Base-by-base conservation (phyloP, 345 rosid species). In the Lepidium africanum region DNA sequence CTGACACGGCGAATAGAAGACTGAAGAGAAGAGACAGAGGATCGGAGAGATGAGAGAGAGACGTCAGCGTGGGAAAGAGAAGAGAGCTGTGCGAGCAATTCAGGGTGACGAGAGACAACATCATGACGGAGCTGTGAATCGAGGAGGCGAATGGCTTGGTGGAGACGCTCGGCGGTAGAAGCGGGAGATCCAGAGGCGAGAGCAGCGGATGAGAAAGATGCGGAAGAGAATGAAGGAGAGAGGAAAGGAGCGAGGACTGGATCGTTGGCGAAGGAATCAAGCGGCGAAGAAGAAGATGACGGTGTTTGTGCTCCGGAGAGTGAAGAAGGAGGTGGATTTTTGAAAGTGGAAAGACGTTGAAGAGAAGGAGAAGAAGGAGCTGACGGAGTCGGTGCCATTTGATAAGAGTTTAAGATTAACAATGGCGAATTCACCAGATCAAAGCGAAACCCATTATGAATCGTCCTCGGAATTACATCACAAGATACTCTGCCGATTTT, bases 121-220 rank as follows among this genome's bases (percentile, higher is more conserved):
- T 91, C 93, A 41, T 87, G 65, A 61, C 99, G 97, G 71, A 91
- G 92, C 76, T 94, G 96, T 5, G 92, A 72, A 45, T 94, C 99
- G 58, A 94, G 96, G 67, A 87, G 91, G 54, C 89, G 96, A 64
- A 91, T 95, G 51, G 97, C 92, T 48, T 86, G 86, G 87, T 87
- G 96, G 67, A 95, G 97, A 65, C 85, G 92, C 70, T 95, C 99
- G 76, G 96, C 96, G 45, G 96, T 95, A 70, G 97, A 94, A 71
- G 99, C 99, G 0, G 99, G 99, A 58, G 97, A 91, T 60, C 99
- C 97, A 53, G 99, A 89, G 49, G 99, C 87, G 63, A 94, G 96
- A 9, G 97, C 97, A 12, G 97, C 90, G 33, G 96, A 86, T 71
- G 96, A 94, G 82, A 94, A 94, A 13, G 97, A 74, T 35, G 90